Conservation (phyloP, 257 asterid genomes). For the Solanum pinnatisectum region DNA sequence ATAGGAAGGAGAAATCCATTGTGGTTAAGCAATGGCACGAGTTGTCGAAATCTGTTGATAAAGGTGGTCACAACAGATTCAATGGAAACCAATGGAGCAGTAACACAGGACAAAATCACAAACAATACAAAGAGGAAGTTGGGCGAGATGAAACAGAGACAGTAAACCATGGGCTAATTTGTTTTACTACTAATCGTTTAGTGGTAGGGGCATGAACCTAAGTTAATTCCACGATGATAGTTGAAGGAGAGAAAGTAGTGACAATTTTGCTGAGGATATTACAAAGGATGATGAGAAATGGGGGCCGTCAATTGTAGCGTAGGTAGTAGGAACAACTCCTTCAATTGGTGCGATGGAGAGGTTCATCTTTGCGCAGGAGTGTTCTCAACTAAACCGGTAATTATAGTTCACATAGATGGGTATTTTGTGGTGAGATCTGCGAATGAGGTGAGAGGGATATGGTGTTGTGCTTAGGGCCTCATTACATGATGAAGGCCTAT, state of each 20-base stretch:
- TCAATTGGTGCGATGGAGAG: background rate
- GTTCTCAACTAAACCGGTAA: background rate
- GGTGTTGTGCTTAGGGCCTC: background rate
- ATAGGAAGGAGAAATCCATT: background rate
- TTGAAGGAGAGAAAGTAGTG: background rate
- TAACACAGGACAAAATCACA: too few relatives aligned
- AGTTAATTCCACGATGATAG: background rate
- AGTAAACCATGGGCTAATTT: background rate
- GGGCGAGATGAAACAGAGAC: background rate
- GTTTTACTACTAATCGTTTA: background rate
- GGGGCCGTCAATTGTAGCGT: background rate
- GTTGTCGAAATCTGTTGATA: background rate
- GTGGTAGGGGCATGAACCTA: background rate
- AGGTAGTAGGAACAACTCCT: background rate
- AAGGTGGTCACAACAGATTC: too few relatives aligned
- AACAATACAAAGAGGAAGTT: background rate
- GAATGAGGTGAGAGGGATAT: background rate
- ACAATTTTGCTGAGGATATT: background rate
- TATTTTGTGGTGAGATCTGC: background rate
- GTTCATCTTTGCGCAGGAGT: background rate
- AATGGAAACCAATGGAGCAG: background rate
- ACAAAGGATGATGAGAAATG: too few relatives aligned
- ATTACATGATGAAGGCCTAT: background rate
- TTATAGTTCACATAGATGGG: background rate
- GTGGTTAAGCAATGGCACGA: background rate